Base-by-base conservation (phyloP, 352 stramenopile species). In the Phytophthora meadii region DNA sequence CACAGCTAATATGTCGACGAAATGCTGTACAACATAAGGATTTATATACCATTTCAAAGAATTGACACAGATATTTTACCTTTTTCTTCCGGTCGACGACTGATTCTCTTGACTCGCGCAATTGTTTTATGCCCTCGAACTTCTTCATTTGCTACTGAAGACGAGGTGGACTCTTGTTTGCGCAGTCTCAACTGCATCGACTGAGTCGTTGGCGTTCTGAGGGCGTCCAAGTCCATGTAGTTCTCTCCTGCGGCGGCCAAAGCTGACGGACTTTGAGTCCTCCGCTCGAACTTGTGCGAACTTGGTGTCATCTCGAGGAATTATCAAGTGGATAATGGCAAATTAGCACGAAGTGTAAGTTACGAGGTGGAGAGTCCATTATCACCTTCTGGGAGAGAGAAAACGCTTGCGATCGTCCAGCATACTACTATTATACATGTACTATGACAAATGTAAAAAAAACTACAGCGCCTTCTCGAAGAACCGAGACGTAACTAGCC, bases 141-240 rank as follows among this genome's bases (percentile, higher is more conserved):
- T 49, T 71, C 59, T 48, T 65, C 51, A 24, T 65, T 62, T 30
- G 47, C 58, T 5, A 47, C 28, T 4, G 67, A 66, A 3, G 54
- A 63, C 3, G 55, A 68, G 17, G 42, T 17, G 24, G 63, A 63
- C 27, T 50, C 48, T 9, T 67, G 64, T 32, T 77, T 77, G 28
- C 72, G 68, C 14, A 80, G 68, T 39, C 72, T 54, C 54, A 80
- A 47, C 42, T 68, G 56, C 72, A 80, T 80, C 36, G 68, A 76
- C 19, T 61, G 65, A 40, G 64, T 72, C 7, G 66, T 70, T 10
- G 55, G 61, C 9, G 46, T 61, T 19, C 47, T 60, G 25, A 67
- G 68, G 5, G 71, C 73, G 28, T 65, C 54, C 53, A 79, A 34
- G 39, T 69, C 57, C 41, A 57, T 48, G 45, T 76, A 79, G 40